Base-by-base conservation (phyloP, 2,329 filamentous ascomycete species). In the Didymosphaeria variabile region DNA sequence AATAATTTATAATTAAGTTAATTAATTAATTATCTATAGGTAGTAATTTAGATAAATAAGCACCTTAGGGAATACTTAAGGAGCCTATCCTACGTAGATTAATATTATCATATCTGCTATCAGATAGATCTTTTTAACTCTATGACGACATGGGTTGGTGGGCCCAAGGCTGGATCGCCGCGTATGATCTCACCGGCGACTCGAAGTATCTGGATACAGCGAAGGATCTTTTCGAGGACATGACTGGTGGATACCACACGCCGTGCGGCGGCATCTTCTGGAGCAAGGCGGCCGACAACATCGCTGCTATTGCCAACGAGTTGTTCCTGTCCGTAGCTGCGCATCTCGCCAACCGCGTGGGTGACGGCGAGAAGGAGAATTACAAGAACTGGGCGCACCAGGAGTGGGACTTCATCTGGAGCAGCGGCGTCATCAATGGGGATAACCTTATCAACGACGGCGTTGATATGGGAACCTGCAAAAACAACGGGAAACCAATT, bases 71-170 rank as follows among this genome's bases (percentile, higher is more conserved):
- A n/a, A n/a, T n/a, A n/a, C n/a, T n/a, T n/a, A n/a, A n/a, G n/a
- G n/a, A n/a, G n/a, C n/a, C n/a, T n/a, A n/a, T n/a, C n/a, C n/a
- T n/a, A n/a, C n/a, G n/a, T n/a, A n/a, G n/a, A n/a, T n/a, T n/a
- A n/a, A n/a, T n/a, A n/a, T n/a, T n/a, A n/a, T n/a, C n/a, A n/a
- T n/a, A n/a, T n/a, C n/a, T n/a, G n/a, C n/a, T n/a, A n/a, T n/a
- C n/a, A n/a, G n/a, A n/a, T n/a, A n/a, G n/a, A n/a, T n/a, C n/a
- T n/a, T n/a, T n/a, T n/a, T n/a, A n/a, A n/a, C n/a, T n/a, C n/a
- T n/a, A 86, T 64, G 87, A 89, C 63, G 87, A 89, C 67, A 84
- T 86, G 69, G 83, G 85, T n/a, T 89, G 87, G 87, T 89, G 87
- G 87, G 86, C 83, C 10, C 79, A 89, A 60, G 87, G 80, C 19